phyloP scores from a whole-genome alignment of 1,284 basidiomycete species.

The Marasmius sp. region DNA sequence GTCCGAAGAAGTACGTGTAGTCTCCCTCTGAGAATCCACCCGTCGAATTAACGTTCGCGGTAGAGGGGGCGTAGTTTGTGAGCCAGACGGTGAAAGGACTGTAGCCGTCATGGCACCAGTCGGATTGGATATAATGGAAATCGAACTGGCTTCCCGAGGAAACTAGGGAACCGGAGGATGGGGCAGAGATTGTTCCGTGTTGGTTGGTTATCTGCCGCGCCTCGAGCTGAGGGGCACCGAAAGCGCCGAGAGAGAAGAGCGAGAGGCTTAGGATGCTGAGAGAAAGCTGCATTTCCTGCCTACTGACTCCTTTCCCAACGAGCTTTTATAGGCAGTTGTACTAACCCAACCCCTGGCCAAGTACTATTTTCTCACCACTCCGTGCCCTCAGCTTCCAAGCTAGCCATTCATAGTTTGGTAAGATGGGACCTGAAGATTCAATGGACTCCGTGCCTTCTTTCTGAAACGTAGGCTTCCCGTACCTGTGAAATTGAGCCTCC shows the following conservation, averaged over 20 bases:
- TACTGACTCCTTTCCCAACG: neutral
- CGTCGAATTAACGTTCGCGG: constrained; percentile 15
- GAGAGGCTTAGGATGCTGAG: neutral
- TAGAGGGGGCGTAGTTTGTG: constrained; percentile 17
- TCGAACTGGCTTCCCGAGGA: constrained; percentile 8
- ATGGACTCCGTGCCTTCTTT: too few relatives aligned
- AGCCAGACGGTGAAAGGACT: constrained; percentile 19
- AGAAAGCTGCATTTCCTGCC: neutral
- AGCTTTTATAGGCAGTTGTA: too few relatives aligned
- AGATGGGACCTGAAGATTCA: too few relatives aligned
- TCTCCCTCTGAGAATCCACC: constrained; percentile 15
- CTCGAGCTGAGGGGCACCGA: neutral
- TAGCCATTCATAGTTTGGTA: too few relatives aligned
- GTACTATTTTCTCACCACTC: too few relatives aligned
- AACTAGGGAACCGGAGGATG: constrained; percentile 4
- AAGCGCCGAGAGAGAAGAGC: neutral
- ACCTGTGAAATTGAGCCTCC: too few relatives aligned
- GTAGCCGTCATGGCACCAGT: constrained; percentile 24
- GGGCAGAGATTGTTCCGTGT: constrained; percentile 16
- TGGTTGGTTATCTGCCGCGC: neutral
- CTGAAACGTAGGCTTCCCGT: too few relatives aligned
- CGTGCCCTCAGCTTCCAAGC: too few relatives aligned
- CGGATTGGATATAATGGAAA: constrained; percentile 18
- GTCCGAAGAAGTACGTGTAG: constrained; percentile 14
- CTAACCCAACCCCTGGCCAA: too few relatives aligned